These are phyloP conservation scores for Blastobotrys robertii DNA, from an alignment of 805 yeast genomes.

Conservation along the genomic window DNA sequence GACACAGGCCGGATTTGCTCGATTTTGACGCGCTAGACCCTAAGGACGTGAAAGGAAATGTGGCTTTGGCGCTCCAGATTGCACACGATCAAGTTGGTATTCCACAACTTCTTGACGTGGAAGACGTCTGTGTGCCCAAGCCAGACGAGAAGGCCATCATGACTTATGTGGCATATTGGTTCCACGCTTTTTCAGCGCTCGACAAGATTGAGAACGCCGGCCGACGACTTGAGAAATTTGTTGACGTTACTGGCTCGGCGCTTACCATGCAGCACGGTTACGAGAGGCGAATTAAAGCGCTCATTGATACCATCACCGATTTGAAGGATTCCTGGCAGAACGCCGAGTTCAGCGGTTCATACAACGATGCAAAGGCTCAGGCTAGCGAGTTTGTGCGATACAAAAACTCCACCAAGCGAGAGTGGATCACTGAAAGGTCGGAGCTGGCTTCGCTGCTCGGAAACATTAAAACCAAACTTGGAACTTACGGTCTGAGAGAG, in stretches of 20 bases:
- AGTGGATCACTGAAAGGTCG: constrained; percentile 31
- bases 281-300: constrained; percentile 24
- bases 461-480: constrained; percentile 30
- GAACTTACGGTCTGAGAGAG: constrained; percentile 27
- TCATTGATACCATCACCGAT: constrained; percentile 20
- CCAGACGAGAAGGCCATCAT: constrained; percentile 56
- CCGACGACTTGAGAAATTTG: constrained; percentile 29
- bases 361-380: constrained; percentile 22
- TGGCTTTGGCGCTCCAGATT: constrained; percentile 31
- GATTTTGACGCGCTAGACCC: constrained; percentile 26
- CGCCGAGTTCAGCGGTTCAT: constrained; percentile 19
- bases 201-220: constrained; percentile 32
- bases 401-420: constrained; percentile 25
- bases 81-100: constrained; percentile 41
- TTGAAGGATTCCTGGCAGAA: constrained; percentile 22
- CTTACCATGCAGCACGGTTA: constrained; percentile 26
- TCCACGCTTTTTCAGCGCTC: constrained; percentile 34
- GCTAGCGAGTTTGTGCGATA: constrained; percentile 21
- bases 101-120: constrained; percentile 43
- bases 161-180: constrained; percentile 52
- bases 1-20: constrained; percentile 34
- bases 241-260: constrained; percentile 26
- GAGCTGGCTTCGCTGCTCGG: constrained; percentile 28
- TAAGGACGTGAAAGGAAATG: constrained; percentile 24
- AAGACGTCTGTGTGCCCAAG: constrained; percentile 37